Base-by-base conservation (phyloP, 2,329 filamentous ascomycete genomes). In the Aspergillus aculeatinus region DNA sequence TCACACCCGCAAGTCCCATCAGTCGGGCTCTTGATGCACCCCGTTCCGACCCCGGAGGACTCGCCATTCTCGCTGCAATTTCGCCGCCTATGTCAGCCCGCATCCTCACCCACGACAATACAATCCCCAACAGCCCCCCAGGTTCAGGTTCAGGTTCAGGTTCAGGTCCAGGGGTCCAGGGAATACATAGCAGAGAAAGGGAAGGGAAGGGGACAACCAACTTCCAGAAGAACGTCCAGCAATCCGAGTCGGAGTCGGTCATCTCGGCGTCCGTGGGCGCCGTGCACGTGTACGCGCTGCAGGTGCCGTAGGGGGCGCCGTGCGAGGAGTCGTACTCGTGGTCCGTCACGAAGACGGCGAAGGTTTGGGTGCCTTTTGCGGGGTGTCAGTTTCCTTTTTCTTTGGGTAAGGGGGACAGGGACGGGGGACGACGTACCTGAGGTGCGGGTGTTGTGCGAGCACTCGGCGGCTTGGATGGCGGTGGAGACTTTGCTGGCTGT, bases 251-350 rank as follows among this genome's bases (percentile, higher is more conserved):
- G 48, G 59, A 58, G n/a, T 70, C 66, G 12, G 62, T 63, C 64
- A 79, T 62, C 6, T 72, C 67, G 2, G 65, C 62, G 10, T 58
- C 66, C 0, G 70, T 71, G 0, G 77, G 76, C 5, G 72, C 63
- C 9, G 69, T 64, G 65, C 76, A 80, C 1, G 75, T 79, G 64
- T 79, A 80, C 1, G 77, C 77, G 27, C 62, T 69, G 68, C 78
- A 83, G 4, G 79, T 82, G 1, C 80, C 81, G 65, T 82, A 82
- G 2, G 80, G 80, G 2, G 74, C 76, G 25, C 81, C 81, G 60
- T 81, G 57, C 60, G 66, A 66, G 23, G 60, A 63, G 63, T 82
- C 77, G 65, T 81, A 81, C 58, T 79, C 67, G 67, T 81, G 79
- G 67, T 82, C 78, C 6, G 73, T 76, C 23, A 64, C 63, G 65